These are phyloP conservation scores for Mycosarcoma maydis DNA, from an alignment of 1,284 basidiomycete species.

Conservation along the genomic window DNA sequence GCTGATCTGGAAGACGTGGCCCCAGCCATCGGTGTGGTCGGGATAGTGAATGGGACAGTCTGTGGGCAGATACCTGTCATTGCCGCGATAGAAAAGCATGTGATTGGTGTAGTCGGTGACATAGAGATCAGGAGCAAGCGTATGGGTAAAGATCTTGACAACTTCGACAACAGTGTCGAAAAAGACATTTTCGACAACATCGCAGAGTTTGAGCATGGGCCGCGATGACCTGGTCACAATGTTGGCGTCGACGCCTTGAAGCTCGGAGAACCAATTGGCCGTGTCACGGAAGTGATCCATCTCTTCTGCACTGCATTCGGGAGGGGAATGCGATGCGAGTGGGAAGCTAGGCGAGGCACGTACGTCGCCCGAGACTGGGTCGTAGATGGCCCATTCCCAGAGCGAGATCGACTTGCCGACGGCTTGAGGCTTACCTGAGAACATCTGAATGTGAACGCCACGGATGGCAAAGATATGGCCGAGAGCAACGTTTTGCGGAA, in stretches of 20 bases:
- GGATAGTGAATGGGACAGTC: constrained; percentile 30
- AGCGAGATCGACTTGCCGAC: constrained; percentile 32
- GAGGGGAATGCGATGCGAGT: constrained; percentile 23
- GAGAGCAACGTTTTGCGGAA: constrained; percentile 21
- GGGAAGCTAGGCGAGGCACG: constrained; percentile 35
- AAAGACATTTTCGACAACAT: constrained; percentile 41
- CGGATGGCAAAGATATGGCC: constrained; percentile 44
- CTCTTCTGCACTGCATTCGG: constrained; percentile 41
- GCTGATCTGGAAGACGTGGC: constrained; percentile 54
- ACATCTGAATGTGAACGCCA: constrained; percentile 40
- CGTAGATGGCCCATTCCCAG: constrained; percentile 43
- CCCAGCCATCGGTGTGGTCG: constrained; percentile 41
- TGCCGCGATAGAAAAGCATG: constrained; percentile 41
- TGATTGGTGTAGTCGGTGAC: constrained; percentile 60
- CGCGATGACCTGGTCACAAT: constrained; percentile 18
- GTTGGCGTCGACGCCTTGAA: constrained; percentile 34
- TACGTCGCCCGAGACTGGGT: constrained; percentile 37
- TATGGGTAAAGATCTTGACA: constrained; percentile 49
- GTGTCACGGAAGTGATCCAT: constrained; percentile 43
- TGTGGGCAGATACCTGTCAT: constrained; percentile 43
- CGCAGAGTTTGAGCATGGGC: constrained; percentile 30
- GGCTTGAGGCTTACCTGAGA: constrained; percentile 35
- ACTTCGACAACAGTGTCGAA: constrained; percentile 57
- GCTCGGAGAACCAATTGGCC: constrained; percentile 37
- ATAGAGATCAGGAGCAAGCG: constrained; percentile 53